These are phyloP conservation scores for Pyricularia grisea DNA, from an alignment of 2,329 filamentous ascomycete species.

Conservation along the genomic window DNA sequence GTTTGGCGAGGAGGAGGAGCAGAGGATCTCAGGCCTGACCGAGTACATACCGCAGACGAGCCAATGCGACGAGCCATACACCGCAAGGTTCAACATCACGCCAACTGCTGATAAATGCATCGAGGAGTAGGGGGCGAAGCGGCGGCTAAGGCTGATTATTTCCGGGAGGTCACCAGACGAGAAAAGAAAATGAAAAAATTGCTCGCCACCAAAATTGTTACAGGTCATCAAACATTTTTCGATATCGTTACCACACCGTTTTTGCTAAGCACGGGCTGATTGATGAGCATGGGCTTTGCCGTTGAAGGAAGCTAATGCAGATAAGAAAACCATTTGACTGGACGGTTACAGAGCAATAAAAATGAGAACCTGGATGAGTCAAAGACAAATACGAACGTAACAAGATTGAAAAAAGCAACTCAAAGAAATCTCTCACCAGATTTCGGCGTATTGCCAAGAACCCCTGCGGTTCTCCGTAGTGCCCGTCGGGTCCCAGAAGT, in stretches of 20 bases:
- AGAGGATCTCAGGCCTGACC: slow-evolving; percentile 33
- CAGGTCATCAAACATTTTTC: not conserved
- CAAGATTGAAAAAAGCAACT: not conserved
- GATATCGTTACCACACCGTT: not conserved
- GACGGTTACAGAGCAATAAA: not conserved
- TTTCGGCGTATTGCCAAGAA: not conserved
- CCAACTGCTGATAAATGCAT: slow-evolving; percentile 5
- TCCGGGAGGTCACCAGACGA: not conserved
- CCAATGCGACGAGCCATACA: slow-evolving; percentile 12
- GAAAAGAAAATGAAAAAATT: not conserved
- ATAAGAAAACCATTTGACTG: not conserved
- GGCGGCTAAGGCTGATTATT: not conserved
- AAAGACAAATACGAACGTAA: not conserved
- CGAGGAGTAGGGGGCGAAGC: not conserved
- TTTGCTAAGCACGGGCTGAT: not conserved
- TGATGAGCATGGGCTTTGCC: not conserved
- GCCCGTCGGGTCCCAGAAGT: not conserved
- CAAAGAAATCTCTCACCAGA: not conserved
- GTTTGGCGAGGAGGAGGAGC: slow-evolving; percentile 39
- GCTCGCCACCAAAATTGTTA: not conserved
- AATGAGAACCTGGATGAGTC: not conserved
- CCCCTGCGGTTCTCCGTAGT: not conserved
- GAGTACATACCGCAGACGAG: slow-evolving; percentile 37
- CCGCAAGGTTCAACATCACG: slow-evolving; percentile 8
- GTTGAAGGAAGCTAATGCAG: not conserved